Evolutionary conservation across 805 yeast genomes (phyloP), one percentile per base, ranked within the genome.

Genomic region (Ogataea methanolica): DNA sequence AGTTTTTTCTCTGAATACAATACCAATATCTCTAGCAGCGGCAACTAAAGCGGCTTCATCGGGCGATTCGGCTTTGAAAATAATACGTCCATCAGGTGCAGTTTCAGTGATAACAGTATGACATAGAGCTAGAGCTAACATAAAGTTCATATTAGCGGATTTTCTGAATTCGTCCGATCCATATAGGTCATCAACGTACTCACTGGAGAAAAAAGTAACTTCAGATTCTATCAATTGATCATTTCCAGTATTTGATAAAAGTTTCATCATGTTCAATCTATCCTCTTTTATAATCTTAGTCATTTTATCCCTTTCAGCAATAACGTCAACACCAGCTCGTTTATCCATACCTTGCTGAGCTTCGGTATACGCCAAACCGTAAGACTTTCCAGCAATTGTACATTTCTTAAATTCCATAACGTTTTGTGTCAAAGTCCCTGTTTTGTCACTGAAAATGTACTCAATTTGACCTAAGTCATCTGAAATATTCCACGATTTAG

Each of bases 391-490:
- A 46, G 76, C 79, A 49, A 87, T 75, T 5, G 89, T 77, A 62
- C 90, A 84, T 60, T 86, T 86, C 50, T 81, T 80, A 68, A 85
- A 87, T 60, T 85, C 89, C 95, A 86, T 86, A 23, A 84, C 80
- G 58, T 86, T 86, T 65, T 86, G 92, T 6, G 95, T 86, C 57
- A 86, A 70, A 0, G 95, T 86, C 35, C 95, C 95, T 0, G 95
- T 86, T 64, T 86, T 86, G 69, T 86, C 95, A 62, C 89, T 82
- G 65, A 86, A 86, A 38, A 86, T 76, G 61, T 84, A 86, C 63
- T 86, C 94, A 50, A 86, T 82, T 62, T 86, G 95, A 17, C 95
- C 95, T 53, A 86, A 72, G 63, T 86, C 95, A 66, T 86, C 95
- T 6, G 90, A 83, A 40, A 86, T 83, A 52, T 82, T 82, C 95